Conservation (phyloP, 306 rosid genomes). For the Begonia fuchsioides region DNA sequence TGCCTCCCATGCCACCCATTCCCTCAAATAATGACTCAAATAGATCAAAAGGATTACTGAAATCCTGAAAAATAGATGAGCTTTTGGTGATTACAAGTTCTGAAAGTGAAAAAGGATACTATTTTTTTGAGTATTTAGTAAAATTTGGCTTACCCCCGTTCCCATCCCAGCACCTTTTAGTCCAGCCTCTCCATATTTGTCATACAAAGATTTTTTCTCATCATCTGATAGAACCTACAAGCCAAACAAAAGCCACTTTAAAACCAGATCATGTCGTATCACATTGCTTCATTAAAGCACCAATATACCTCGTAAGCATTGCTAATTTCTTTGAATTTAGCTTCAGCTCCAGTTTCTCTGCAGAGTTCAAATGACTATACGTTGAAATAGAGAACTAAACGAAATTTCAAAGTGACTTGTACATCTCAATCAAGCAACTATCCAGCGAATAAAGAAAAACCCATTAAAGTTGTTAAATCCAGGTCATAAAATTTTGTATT, state of each 20-base stretch:
- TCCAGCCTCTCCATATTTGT: constrained; percentile 93
- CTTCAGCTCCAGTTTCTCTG: constrained; percentile 85
- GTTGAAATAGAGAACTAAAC: constrained; percentile 1
- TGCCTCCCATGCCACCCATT: constrained; percentile 35
- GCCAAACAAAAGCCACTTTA: constrained; percentile 14
- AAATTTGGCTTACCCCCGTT: constrained; percentile 54
- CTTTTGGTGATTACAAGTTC: neutral
- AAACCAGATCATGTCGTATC: neutral
- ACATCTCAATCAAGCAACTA: neutral
- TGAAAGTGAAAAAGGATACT: neutral
- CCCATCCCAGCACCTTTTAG: no score
- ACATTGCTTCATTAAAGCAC: neutral
- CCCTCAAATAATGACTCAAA: constrained; percentile 46
- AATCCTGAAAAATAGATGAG: constrained; percentile 46
- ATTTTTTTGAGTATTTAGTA: constrained; percentile 4
- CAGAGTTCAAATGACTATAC: constrained; percentile 7
- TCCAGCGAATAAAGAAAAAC: neutral
- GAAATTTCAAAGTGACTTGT: neutral
- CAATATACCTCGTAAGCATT: constrained; percentile 85
- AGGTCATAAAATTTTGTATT: neutral
- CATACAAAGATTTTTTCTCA: constrained; percentile 77
- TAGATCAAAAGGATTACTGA: no score
- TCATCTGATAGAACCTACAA: constrained; percentile 90
- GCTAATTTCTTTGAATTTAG: no score
- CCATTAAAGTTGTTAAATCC: neutral